These are phyloP conservation scores for Neurospora sp. DNA, from an alignment of 495 filamentous ascomycete species.

Conservation along the genomic window DNA sequence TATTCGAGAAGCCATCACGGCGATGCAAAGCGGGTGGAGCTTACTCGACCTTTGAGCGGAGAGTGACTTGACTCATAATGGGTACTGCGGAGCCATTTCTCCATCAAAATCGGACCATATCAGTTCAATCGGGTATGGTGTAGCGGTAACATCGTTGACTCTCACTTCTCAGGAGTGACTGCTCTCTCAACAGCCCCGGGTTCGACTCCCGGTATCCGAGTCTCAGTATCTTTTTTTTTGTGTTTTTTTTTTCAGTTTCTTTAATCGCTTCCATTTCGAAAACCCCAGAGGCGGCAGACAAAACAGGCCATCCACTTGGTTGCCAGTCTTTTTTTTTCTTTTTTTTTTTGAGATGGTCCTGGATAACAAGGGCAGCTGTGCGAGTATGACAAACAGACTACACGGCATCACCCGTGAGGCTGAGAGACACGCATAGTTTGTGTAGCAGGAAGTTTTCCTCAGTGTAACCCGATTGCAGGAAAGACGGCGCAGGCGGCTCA, in stretches of 20 bases:
- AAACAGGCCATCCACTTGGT: background rate
- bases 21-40: background rate
- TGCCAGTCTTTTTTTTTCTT: too few species aligned
- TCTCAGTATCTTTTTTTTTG: background rate
- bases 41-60: background rate
- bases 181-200: background rate
- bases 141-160: background rate
- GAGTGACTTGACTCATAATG: background rate
- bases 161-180: background rate
- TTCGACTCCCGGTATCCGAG: background rate
- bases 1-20: background rate
- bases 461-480: background rate
- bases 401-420: background rate
- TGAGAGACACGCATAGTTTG: background rate
- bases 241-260: background rate
- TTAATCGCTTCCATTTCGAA: background rate
- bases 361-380: background rate
- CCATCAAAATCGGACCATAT: background rate
- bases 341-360: background rate
- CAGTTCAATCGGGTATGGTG: background rate
- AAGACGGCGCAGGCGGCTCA: background rate
- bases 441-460: background rate
- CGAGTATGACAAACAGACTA: background rate
- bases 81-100: background rate
- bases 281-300: background rate